phyloP scores from a whole-genome alignment of 108 stramenopile species.

The Cyclotella baltica region DNA sequence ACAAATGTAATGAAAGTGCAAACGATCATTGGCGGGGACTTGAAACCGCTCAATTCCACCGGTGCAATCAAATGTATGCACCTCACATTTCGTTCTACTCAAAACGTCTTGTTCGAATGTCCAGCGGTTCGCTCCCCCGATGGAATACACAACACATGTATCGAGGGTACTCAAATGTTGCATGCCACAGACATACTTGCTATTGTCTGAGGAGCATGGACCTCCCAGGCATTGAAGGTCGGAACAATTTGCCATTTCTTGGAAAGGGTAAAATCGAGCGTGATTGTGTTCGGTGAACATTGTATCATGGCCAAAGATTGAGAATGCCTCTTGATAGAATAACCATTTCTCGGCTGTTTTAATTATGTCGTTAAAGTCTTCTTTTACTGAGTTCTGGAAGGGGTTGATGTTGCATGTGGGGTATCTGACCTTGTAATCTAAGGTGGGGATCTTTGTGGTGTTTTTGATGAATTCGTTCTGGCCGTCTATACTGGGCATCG shows the following conservation, averaged over 20 bases:
- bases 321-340: background rate
- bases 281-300: background rate
- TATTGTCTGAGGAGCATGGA: slow-evolving; percentile 1
- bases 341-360: background rate
- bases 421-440: too few species aligned
- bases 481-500: too few species aligned
- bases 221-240: background rate
- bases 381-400: too few species aligned
- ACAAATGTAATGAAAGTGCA: slow-evolving; percentile 45
- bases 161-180: slow-evolving; percentile 1
- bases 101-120: slow-evolving; percentile 46
- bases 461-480: too few species aligned
- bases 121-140: slow-evolving; percentile 55
- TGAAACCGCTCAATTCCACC: background rate
- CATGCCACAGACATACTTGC: slow-evolving; percentile 14
- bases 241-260: background rate
- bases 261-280: background rate
- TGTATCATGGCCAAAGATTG: background rate
- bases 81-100: slow-evolving; percentile 17
- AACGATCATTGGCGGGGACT: slow-evolving; percentile 25
- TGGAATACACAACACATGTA: slow-evolving; percentile 30
- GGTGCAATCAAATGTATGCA: slow-evolving; percentile 61
- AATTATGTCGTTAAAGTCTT: too few species aligned
- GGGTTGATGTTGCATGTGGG: too few species aligned
- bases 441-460: too few species aligned